Evolutionary conservation across 2,329 filamentous ascomycete genomes (phyloP), one percentile per base, ranked within the genome.

Genomic region (Neofusicoccum sp.): DNA sequence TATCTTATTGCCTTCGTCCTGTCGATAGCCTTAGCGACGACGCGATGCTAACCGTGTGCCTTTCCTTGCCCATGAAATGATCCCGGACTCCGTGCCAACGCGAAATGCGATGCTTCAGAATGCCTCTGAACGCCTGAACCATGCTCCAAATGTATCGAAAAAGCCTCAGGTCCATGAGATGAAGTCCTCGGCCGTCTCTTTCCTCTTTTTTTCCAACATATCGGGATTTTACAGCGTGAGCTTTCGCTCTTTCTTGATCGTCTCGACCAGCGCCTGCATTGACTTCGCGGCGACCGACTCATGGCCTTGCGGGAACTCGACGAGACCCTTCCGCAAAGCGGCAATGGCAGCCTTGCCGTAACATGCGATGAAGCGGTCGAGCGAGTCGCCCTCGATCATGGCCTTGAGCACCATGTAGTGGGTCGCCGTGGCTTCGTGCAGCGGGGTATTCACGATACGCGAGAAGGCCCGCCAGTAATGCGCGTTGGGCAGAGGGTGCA

Each of bases 401-500:
- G 78, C 79, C 66, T 84, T 80, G 30, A 88, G 68, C 11, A 80
- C 75, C 24, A 75, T 68, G 57, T 75, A 76, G 51, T 83, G 82
- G 43, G 81, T 80, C 34, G 80, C 72, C 43, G 76, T 75, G 9
- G 78, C 70, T 36, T 79, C 73, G 1, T 77, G 70, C 20, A 85
- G 70, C 0, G 91, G 88, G 0, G 90, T 89, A 71, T 91, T 92
- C 70, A 93, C 78, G 38, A 98, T 90, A 44, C 82, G 82, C 0
- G 91, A 86, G 61, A 98, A 78, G 0, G 89, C 83, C 38, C 80
- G 82, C 95, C 95, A 99, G 79, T 95, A 98, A 60, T 93, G 82
- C 0, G 82, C 51, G 89, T 90, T 3, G 88, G 92, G 75, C 85
- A 95, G 0, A 88, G 71, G 69, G 24, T 71, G 59, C 38, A 61